Evolutionary conservation across 2,329 filamentous ascomycete genomes (phyloP), one percentile per base, ranked within the genome.

Genomic region (Pseudogymnoascus sp.): DNA sequence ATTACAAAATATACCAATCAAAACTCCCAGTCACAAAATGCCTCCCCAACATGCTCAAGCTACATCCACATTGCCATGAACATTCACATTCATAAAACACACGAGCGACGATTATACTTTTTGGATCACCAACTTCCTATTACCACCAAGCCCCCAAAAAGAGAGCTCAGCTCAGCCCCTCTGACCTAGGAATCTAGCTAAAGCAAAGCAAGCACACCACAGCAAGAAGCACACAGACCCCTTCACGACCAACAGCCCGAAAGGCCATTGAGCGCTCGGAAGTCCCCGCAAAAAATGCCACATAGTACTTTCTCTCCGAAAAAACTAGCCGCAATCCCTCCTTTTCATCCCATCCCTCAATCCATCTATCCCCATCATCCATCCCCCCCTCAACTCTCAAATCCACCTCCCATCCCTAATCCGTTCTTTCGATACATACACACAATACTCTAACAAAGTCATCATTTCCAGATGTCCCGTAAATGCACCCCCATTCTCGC

Each of bases 381-480:
- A 8, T 49, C 21, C 21, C 4, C 38, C n/a, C 38, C 40, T 21
- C 41, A 25, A 8, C 25, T 14, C 45, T 31, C 45, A 52, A 16
- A 31, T 31, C 25, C 45, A 25, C 21, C 43, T 49, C 43, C 43
- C 5, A 3, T 25, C 21, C 21, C 21, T 25, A 49, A 25, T 49
- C 43, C 43, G 11, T 49, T n/a, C 45, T 52, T 43, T 52, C 45
- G 25, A 31, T 52, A 52, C 25, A 52, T 52, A 31, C 45, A 31
- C 45, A 52, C 45, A 52, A 43, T 52, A 52, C 45, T 52, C 25
- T 52, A 52, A 52, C 45, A 52, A 52, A 52, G 45, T 52, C 45
- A 52, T 52, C 45, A 52, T 52, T 52, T 52, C 45, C 45, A 52
- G 45, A 52, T 52, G 45, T 52, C 45, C 45, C 45, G 45, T 52